phyloP scores from a whole-genome alignment of 306 rosid species.

The Arachis stenosperma region DNA sequence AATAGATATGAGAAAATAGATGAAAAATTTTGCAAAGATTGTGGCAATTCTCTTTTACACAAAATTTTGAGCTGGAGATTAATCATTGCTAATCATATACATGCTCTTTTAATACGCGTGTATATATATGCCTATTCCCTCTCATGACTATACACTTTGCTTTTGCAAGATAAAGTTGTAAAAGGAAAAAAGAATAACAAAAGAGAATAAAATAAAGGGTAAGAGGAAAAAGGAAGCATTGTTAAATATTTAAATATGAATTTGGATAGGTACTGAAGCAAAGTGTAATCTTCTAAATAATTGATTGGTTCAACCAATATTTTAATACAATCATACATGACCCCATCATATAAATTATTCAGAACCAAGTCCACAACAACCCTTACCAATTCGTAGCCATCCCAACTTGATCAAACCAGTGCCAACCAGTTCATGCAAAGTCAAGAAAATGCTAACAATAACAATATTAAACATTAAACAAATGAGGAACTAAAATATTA shows the following conservation, averaged over 20 bases:
- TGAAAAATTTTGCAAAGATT: neutral
- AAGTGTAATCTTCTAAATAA: conserved; percentile 20
- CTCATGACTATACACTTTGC: neutral
- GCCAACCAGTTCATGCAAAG: conserved; percentile 49
- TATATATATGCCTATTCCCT: neutral
- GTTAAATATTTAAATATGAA: neutral
- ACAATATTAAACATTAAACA: neutral
- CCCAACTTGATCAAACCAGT: conserved; percentile 36
- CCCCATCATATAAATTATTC: conserved; percentile 24
- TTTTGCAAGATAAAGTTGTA: conserved; percentile 10
- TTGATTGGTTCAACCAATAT: conserved; percentile 40
- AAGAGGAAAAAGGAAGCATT: neutral
- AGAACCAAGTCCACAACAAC: conserved; percentile 60
- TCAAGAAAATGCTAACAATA: conserved; percentile 27
- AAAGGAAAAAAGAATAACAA: neutral
- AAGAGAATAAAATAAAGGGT: conserved; percentile 6
- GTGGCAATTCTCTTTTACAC: conserved; percentile 12
- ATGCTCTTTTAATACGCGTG: conserved; percentile 14
- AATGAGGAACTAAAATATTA: too few relatives aligned
- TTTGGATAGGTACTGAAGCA: conserved; percentile 28
- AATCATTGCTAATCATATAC: conserved; percentile 19
- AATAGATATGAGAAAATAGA: neutral
- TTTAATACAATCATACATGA: conserved; percentile 20
- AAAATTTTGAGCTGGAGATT: conserved; percentile 26
- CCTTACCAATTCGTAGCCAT: conserved; percentile 39